Evolutionary conservation across 2,329 filamentous ascomycete genomes (phyloP).

Genomic region (Trichophyton simii): DNA sequence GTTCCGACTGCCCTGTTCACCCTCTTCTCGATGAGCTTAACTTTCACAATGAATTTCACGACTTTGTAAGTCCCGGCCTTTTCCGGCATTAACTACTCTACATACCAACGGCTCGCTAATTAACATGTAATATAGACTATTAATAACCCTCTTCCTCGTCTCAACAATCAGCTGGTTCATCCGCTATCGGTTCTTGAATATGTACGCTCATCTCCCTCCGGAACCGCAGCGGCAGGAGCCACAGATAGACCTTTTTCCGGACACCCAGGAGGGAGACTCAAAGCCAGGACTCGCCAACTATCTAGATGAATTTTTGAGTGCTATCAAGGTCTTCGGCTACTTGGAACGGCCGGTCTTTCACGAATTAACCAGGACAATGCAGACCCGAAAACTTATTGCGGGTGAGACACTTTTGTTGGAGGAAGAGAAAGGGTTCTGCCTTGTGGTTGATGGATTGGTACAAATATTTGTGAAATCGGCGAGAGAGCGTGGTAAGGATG

Average conservation of each 20-base stretch:
- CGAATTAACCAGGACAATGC: slow-evolving; percentile 94
- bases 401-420: slow-evolving; percentile 91
- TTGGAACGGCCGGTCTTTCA: slow-evolving; percentile 94
- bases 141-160: slow-evolving; percentile 63
- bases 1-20: slow-evolving; percentile 81
- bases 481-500: slow-evolving; percentile 24
- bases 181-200: slow-evolving; percentile 88
- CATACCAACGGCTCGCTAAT: background rate
- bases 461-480: slow-evolving; percentile 97
- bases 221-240: slow-evolving; percentile 94
- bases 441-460: slow-evolving; percentile 90
- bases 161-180: slow-evolving; percentile 91
- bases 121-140: slow-evolving; percentile 40
- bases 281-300: slow-evolving; percentile 94
- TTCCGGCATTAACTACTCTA: background rate
- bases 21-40: slow-evolving; percentile 81
- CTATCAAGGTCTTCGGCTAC: slow-evolving; percentile 98
- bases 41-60: slow-evolving; percentile 97
- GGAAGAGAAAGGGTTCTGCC: slow-evolving; percentile 94
- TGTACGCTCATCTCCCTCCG: slow-evolving; percentile 86
- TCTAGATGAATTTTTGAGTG: slow-evolving; percentile 91
- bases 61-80: slow-evolving; percentile 54
- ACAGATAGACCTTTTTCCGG: slow-evolving; percentile 86
- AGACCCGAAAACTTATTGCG: slow-evolving; percentile 89
- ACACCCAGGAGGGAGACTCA: slow-evolving; percentile 74